Conservation (phyloP, 148 eudicot genomes). For the Persicaria maculosa region DNA sequence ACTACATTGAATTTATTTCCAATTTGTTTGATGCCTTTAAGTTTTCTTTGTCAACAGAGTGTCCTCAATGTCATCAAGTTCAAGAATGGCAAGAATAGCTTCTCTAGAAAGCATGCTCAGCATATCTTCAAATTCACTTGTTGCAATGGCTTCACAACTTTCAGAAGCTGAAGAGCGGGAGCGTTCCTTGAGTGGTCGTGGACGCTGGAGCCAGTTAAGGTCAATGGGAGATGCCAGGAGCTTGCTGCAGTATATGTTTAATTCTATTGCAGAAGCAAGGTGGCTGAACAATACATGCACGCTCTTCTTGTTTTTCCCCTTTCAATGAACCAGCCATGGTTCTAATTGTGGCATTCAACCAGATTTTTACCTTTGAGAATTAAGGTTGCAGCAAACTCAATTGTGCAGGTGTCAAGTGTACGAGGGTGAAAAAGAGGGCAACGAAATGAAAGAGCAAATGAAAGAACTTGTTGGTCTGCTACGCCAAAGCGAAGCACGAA, state of each 20-base stretch:
- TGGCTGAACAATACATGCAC: conserved; percentile 15
- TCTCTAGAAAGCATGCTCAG: conserved; percentile 91
- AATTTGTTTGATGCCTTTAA: conserved; percentile 9
- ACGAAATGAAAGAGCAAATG: conserved; percentile 90
- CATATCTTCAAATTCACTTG: conserved; percentile 90
- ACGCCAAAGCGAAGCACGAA: conserved; percentile 82
- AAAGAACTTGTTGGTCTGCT: conserved; percentile 83
- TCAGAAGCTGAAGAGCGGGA: conserved; percentile 99
- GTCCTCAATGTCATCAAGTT: conserved; percentile 81
- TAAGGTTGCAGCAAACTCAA: not conserved
- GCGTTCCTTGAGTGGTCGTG: conserved; percentile 70
- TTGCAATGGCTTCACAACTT: conserved; percentile 98
- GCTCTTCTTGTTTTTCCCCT: not conserved
- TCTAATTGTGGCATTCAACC: not conserved
- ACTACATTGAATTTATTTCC: not conserved
- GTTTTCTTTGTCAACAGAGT: conserved; percentile 36
- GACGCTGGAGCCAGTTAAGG: conserved; percentile 90
- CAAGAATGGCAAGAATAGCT: conserved; percentile 91
- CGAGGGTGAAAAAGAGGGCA: conserved; percentile 75
- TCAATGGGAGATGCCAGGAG: conserved; percentile 94
- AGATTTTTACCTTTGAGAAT: not conserved
- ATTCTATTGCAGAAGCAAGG: conserved; percentile 83
- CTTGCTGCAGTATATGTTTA: conserved; percentile 86
- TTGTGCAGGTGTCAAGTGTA: conserved; percentile 66
- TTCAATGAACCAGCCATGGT: not conserved